phyloP scores from a whole-genome alignment of 169 alveolate species.

The Toxoplasma gondii region DNA sequence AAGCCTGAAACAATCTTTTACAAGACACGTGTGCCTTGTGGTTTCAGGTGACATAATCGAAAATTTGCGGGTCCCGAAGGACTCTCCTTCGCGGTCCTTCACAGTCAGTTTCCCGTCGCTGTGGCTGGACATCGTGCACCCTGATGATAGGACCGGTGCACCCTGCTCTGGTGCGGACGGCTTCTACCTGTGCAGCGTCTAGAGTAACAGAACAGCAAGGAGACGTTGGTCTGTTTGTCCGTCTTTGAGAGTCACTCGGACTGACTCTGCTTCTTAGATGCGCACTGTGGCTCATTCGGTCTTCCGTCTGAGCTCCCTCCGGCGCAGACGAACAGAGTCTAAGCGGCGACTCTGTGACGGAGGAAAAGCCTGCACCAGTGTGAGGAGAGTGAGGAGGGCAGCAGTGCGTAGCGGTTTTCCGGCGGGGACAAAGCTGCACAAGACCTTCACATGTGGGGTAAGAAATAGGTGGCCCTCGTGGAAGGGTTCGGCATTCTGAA shows the following conservation, averaged over 20 bases:
- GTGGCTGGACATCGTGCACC: conserved; percentile 10
- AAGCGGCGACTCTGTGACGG: neutral
- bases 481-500: neutral
- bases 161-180: neutral
- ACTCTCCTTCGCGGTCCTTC: conserved; percentile 21
- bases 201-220: conserved; percentile 6
- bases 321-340: neutral
- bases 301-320: neutral
- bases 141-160: neutral
- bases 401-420: too few species aligned
- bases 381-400: neutral
- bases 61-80: conserved; percentile 21
- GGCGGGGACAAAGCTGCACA: neutral
- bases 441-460: neutral
- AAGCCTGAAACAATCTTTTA: too few species aligned
- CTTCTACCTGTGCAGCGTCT: conserved; percentile 18
- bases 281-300: neutral
- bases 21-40: neutral
- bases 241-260: neutral
- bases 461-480: neutral
- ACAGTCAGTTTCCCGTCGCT: neutral
- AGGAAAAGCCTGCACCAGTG: neutral
- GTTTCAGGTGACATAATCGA: conserved; percentile 18
- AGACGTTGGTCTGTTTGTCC: neutral
- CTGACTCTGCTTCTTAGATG: neutral